These are phyloP conservation scores for Zygoascus meyerae DNA, from an alignment of 1,139 yeast genomes.

Conservation along the genomic window DNA sequence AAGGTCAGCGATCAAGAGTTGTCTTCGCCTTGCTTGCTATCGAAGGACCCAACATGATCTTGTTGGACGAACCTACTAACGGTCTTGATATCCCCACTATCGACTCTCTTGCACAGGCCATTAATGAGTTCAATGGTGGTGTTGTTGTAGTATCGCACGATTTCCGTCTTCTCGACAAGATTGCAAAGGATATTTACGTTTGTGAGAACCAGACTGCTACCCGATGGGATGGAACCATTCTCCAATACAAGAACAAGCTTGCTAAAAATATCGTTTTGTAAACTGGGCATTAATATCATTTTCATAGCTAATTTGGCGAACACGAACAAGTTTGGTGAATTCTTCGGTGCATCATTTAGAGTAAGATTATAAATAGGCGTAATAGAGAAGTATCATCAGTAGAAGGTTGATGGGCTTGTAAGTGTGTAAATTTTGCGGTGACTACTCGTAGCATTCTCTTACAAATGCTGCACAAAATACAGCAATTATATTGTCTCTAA, in stretches of 20 bases:
- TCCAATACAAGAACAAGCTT: slow-evolving; percentile 88
- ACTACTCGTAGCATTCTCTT: too few relatives aligned
- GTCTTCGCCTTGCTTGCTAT: slow-evolving; percentile 94
- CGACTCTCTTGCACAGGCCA: slow-evolving; percentile 96
- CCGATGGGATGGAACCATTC: slow-evolving; percentile 89
- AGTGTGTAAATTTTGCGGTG: too few relatives aligned
- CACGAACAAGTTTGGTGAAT: too few relatives aligned
- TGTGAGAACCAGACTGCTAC: slow-evolving; percentile 94
- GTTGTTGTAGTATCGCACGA: slow-evolving; percentile 98
- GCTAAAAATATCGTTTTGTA: slow-evolving; percentile 62
- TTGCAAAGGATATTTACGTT: slow-evolving; percentile 94
- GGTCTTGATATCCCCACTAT: slow-evolving; percentile 98
- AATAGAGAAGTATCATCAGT: background rate
- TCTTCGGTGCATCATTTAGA: too few relatives aligned
- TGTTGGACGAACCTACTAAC: slow-evolving; percentile 98
- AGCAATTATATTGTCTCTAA: too few relatives aligned
- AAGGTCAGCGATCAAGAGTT: slow-evolving; percentile 98
- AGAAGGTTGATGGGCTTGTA: too few relatives aligned
- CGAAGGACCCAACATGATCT: slow-evolving; percentile 88
- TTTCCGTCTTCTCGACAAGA: slow-evolving; percentile 94
- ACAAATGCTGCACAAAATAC: too few relatives aligned
- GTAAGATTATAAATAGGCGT: background rate
- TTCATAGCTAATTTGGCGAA: background rate
- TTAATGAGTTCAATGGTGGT: slow-evolving; percentile 92
- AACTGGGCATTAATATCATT: slow-evolving; percentile 6